Conservation (phyloP, 371 early-diverging fungal genomes). For the Funneliformis caledonium region DNA sequence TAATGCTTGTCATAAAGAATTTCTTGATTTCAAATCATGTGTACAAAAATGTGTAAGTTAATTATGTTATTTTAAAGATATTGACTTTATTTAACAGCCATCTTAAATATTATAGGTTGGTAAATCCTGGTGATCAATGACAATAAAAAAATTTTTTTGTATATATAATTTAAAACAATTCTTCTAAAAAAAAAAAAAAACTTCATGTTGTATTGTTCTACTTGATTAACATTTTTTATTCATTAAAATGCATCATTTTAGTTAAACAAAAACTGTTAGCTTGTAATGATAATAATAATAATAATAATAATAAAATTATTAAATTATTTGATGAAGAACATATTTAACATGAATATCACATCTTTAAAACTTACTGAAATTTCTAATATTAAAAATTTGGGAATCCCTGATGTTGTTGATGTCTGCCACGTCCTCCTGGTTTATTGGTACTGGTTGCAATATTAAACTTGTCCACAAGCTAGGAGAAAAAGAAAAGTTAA, state of each 20-base stretch:
- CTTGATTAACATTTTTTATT: no score
- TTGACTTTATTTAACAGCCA: background rate
- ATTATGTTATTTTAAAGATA: background rate
- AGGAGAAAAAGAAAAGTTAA: background rate
- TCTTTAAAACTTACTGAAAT: background rate
- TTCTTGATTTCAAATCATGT: constrained; percentile 35
- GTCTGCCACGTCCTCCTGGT: constrained; percentile 15
- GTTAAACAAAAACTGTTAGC: no score
- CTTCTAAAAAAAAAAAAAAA: no score
- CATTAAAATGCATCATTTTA: no score
- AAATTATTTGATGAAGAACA: no score
- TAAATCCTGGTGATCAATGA: constrained; percentile 1
- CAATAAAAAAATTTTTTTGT: no score
- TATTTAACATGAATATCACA: no score
- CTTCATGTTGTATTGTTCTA: no score
- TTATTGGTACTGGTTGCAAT: constrained; percentile 32
- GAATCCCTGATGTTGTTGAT: constrained; percentile 19
- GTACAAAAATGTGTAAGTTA: constrained; percentile 33
- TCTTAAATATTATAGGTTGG: background rate
- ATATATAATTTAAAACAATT: no score
- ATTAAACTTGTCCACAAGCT: constrained; percentile 38
- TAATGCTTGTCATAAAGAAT: constrained; percentile 20
- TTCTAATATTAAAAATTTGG: constrained; percentile 8
- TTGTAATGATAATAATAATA: no score
- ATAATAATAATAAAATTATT: no score